Percentiles rank a stretch among this genome's conserved stretches.
Evolutionary conservation across 2,329 filamentous ascomycete genomes (phyloP).

Genomic region (Penicillium oxalicum): DNA sequence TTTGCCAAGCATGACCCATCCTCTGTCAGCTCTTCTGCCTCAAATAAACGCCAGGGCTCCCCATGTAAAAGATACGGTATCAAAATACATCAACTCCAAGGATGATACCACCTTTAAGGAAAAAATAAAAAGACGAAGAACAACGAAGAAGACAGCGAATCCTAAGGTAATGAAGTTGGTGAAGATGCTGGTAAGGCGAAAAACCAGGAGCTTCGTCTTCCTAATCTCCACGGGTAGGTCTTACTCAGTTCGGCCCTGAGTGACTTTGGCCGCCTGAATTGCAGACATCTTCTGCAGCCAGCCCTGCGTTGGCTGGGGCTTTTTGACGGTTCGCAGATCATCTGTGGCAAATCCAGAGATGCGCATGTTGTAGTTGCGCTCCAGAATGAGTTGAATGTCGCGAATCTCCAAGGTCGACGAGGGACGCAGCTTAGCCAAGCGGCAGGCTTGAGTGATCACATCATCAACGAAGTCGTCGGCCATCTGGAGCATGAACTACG

Average conservation of each 20-base stretch:
- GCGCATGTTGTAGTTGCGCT: slow-evolving; percentile 81
- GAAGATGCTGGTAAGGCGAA: background rate
- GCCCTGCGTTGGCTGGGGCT: slow-evolving; percentile 77
- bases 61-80: background rate
- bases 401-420: slow-evolving; percentile 86
- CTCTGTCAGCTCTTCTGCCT: background rate
- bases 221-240: background rate
- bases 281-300: slow-evolving; percentile 98
- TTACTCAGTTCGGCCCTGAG: slow-evolving; percentile 40
- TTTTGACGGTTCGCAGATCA: slow-evolving; percentile 87
- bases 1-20: background rate
- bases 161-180: no score
- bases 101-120: background rate
- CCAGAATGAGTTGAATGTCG: slow-evolving; percentile 75
- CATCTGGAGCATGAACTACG: slow-evolving; percentile 74
- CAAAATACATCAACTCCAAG: background rate
- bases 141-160: background rate
- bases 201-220: background rate
- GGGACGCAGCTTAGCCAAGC: slow-evolving; percentile 85
- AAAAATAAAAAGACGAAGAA: background rate
- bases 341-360: slow-evolving; percentile 93
- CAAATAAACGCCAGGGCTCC: background rate
- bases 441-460: slow-evolving; percentile 79
- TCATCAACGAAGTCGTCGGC: slow-evolving; percentile 94
- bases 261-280: slow-evolving; percentile 82